Percentiles rank a stretch among this genome's conserved stretches.
Conservation (phyloP, 2,329 filamentous ascomycete genomes). For the Rugonectria rugulosa region DNA sequence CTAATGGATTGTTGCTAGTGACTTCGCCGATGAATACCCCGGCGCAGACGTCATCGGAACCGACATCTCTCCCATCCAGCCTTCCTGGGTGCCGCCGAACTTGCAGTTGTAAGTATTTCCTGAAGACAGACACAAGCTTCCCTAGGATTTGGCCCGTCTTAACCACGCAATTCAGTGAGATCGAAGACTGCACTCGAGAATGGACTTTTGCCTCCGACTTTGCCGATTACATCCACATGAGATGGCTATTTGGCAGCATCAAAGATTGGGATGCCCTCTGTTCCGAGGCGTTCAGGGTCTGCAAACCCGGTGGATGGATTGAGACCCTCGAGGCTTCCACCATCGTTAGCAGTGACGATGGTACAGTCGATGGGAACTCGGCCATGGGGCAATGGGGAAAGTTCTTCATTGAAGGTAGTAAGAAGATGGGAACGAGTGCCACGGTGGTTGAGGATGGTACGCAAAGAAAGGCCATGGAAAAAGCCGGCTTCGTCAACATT, state of each 20-base stretch:
- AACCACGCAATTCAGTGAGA: conserved; percentile 9
- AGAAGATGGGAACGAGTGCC: conserved; percentile 42
- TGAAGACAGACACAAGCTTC: fast-evolving
- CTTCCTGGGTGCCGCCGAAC: conserved; percentile 54
- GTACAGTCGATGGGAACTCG: conserved; percentile 35
- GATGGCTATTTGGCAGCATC: conserved; percentile 63
- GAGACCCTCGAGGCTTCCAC: conserved; percentile 43
- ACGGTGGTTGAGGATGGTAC: conserved; percentile 30
- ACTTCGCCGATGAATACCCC: conserved; percentile 54
- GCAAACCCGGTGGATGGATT: conserved; percentile 62
- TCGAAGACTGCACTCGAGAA: conserved; percentile 42
- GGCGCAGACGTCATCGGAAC: conserved; percentile 56
- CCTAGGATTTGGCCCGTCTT: not conserved
- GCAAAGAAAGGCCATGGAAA: conserved; percentile 29
- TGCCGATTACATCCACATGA: conserved; percentile 68
- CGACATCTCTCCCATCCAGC: conserved; percentile 65
- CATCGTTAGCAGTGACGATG: conserved; percentile 40
- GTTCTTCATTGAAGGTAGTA: conserved; percentile 40
- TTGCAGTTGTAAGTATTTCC: conserved; percentile 49
- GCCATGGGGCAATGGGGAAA: conserved; percentile 40
- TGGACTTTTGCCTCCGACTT: conserved; percentile 42
- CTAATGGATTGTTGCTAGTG: conserved; percentile 47
- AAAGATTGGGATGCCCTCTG: conserved; percentile 63
- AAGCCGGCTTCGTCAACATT: conserved; percentile 33
- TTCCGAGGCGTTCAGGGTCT: conserved; percentile 57